A percentile compares a stretch with the other conserved stretches of the same genome.
phyloP scores from a whole-genome alignment of 768 basidiomycete genomes.

The Amanita jacksonii region DNA sequence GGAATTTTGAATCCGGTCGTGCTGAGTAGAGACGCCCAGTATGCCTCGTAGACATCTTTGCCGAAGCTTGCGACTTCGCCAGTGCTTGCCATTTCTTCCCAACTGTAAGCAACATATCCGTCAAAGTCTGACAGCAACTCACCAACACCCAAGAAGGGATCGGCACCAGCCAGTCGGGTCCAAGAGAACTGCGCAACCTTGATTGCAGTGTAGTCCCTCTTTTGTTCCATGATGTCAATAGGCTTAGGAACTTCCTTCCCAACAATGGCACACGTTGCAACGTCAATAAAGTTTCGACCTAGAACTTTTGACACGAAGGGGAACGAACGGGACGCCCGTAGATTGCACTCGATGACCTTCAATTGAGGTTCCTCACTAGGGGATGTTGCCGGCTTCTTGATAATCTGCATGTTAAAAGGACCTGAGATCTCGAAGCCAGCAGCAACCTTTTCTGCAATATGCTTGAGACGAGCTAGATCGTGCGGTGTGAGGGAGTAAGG shows the following conservation, averaged over 20 bases:
- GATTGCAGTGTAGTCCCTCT: constrained; percentile 87
- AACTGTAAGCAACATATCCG: constrained; percentile 1
- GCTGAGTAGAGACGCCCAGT: constrained; percentile 90
- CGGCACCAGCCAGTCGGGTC: constrained; percentile 92
- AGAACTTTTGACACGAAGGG: constrained; percentile 99
- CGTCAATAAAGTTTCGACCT: constrained; percentile 94
- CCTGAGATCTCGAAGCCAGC: constrained; percentile 93
- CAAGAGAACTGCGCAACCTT: constrained; percentile 98
- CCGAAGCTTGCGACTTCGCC: constrained; percentile 98
- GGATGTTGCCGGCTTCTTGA: constrained; percentile 57
- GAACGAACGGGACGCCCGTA: constrained; percentile 96
- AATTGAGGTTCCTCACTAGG: constrained; percentile 50
- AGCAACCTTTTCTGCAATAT: constrained; percentile 92
- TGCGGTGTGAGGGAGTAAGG: constrained; percentile 69
- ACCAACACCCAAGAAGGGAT: constrained; percentile 95
- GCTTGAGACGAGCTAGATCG: constrained; percentile 85
- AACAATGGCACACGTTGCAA: constrained; percentile 82
- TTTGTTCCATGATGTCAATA: constrained; percentile 82
- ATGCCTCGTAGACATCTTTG: constrained; percentile 87
- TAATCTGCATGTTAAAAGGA: constrained; percentile 99
- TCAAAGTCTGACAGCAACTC: constrained; percentile 21
- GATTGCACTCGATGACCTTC: constrained; percentile 98
- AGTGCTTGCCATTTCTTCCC: constrained; percentile 91
- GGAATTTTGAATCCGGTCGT: constrained; percentile 96
- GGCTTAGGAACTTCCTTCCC: constrained; percentile 84